A percentile compares a stretch with the other conserved stretches of the same genome.
Evolutionary conservation across 805 yeast genomes (phyloP).

Genomic region (Saccharomycopsis guyanensis): DNA sequence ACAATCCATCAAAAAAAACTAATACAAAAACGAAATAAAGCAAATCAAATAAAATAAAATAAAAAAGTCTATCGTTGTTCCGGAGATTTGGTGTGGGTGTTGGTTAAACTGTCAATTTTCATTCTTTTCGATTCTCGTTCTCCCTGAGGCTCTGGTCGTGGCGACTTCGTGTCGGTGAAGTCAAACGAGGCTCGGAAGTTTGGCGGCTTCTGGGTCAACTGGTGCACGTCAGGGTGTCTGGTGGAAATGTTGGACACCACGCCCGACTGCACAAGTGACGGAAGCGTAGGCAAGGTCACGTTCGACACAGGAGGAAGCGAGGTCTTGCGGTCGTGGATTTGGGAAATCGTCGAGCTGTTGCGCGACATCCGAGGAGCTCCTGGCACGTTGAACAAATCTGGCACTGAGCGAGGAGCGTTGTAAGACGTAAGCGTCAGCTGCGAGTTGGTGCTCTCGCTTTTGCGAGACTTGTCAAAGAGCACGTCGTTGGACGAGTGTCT

Average conservation of each 20-base stretch:
- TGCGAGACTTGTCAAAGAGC: constrained; percentile 14
- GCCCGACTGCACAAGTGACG: neutral
- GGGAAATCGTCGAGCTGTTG: neutral
- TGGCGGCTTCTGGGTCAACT: neutral
- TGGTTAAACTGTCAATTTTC: neutral
- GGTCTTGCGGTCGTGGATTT: neutral
- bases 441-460: neutral
- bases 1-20: too few relatives aligned
- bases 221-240: neutral
- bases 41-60: too few relatives aligned
- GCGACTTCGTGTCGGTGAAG: neutral
- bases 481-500: constrained; percentile 19
- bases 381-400: constrained; percentile 13
- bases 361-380: constrained; percentile 1
- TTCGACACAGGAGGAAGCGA: neutral
- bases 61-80: too few relatives aligned
- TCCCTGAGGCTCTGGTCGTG: neutral
- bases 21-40: too few relatives aligned
- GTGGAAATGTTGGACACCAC: neutral
- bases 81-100: neutral
- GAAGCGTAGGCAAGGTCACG: neutral
- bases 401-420: constrained; percentile 18
- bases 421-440: constrained; percentile 11
- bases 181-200: neutral
- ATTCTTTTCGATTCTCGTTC: neutral